Evolutionary conservation across 768 basidiomycete species (phyloP), one percentile per base, ranked within the genome.

Genomic region (Leccinum aurantiacum): DNA sequence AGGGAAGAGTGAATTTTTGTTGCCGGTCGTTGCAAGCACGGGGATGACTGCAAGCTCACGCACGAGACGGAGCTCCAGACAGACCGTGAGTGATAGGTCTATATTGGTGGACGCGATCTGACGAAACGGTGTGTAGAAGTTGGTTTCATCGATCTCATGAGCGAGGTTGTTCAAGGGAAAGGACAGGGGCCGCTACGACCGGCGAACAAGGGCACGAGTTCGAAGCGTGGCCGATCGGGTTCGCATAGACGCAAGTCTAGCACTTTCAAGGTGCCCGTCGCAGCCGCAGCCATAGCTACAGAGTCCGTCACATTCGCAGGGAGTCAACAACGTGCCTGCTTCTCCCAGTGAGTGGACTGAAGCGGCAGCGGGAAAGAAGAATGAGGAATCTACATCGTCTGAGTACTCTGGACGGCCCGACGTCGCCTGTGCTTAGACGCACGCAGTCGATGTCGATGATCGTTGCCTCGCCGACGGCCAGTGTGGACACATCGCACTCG

Each of bases 401-500:
- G 4, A 33, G 33, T 33, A 33, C 41, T 44, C 41, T 9, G n/a
- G 41, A 55, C 44, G 41, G 29, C 2, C 62, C 62, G 6, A 53
- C 59, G 11, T 61, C 66, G 4, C 64, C 58, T 1, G 61, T 57
- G 5, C 72, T 64, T 37, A 49, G 74, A 56, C 72, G 72, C 19
- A 63, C 74, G 38, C 71, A 47, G 38, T 74, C 72, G 0, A 60
- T 74, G 70, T 58, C 72, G 3, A 70, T 62, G 60, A 62, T 71
- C 15, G 55, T 25, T 49, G 60, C 54, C 2, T 62, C 71, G 5
- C 63, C 66, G 9, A 38, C 52, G 31, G 37, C 62, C 29, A 29
- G 29, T 11, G 38, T 51, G 56, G 55, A 66, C 27, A 41, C 57
- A 8, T 47, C 56, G 17, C 60, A 62, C 17, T 27, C 66, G 50